Percentiles rank a stretch among this genome's conserved stretches.
These are phyloP conservation scores for Ustulina deusta DNA, from an alignment of 2,329 filamentous ascomycete genomes.

Conservation along the genomic window DNA sequence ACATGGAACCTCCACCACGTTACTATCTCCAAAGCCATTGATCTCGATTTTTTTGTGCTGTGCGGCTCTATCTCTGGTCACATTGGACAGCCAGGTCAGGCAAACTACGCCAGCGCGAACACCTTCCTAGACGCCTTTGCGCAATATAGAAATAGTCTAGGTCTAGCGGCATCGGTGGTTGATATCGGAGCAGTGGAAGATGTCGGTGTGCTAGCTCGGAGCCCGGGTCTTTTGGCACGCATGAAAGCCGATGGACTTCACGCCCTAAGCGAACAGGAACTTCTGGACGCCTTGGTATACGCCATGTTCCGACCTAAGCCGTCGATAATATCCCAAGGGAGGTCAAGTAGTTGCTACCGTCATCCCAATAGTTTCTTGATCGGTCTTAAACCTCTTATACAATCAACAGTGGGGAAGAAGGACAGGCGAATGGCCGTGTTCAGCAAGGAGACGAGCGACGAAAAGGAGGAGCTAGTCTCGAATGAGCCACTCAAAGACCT, in stretches of 20 bases:
- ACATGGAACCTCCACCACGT: conserved; percentile 56
- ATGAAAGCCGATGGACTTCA: conserved; percentile 4
- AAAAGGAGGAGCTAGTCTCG: conserved; percentile 1
- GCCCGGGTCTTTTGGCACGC: conserved; percentile 14
- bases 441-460: neutral
- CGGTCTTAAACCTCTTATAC: neutral
- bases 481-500: conserved; percentile 6
- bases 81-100: conserved; percentile 48
- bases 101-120: conserved; percentile 55
- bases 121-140: conserved; percentile 53
- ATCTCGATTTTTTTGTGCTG: conserved; percentile 55
- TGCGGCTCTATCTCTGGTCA: conserved; percentile 48
- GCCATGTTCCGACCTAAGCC: conserved; percentile 10
- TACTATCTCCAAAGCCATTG: conserved; percentile 31
- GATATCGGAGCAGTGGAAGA: conserved; percentile 53
- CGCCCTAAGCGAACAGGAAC: conserved; percentile 2
- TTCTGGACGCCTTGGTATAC: conserved; percentile 2
- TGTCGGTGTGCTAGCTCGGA: conserved; percentile 48
- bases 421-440: conserved; percentile 1
- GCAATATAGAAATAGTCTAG: conserved; percentile 48
- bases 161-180: conserved; percentile 49
- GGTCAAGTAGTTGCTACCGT: neutral
- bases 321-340: neutral
- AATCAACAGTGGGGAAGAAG: neutral
- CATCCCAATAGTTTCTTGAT: conserved; percentile 8